These are phyloP conservation scores for Sporothrix inflata DNA, from an alignment of 2,329 filamentous ascomycete genomes.

Conservation along the genomic window DNA sequence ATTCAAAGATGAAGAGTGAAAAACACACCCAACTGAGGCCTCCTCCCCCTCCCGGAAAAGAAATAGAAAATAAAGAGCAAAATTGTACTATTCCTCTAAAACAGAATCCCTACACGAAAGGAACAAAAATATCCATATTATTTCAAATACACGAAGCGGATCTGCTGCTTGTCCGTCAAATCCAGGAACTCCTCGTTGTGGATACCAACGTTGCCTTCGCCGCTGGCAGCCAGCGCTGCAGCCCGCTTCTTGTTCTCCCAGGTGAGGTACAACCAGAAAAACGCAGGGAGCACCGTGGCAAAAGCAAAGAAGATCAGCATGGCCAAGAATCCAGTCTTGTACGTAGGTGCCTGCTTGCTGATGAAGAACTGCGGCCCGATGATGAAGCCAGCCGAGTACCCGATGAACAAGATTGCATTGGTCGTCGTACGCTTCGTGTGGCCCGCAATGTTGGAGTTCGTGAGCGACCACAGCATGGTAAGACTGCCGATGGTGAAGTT, in stretches of 20 bases:
- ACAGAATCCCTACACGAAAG: too few species aligned
- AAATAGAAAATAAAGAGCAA: too few species aligned
- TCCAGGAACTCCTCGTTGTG: constrained; percentile 32
- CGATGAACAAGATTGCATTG: constrained; percentile 56
- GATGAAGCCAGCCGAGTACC: constrained; percentile 26
- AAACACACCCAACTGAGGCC: too few species aligned
- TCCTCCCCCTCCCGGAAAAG: too few species aligned
- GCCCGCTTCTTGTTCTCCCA: not conserved
- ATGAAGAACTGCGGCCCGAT: constrained; percentile 32
- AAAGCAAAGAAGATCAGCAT: not conserved
- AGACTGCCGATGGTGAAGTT: constrained; percentile 51
- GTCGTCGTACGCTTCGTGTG: constrained; percentile 66
- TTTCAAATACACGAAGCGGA: constrained; percentile 28
- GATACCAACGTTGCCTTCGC: not conserved
- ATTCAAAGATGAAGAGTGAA: too few species aligned
- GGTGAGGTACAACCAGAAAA: not conserved
- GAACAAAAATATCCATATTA: not conserved
- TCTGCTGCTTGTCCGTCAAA: constrained; percentile 36
- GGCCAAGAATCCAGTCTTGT: not conserved
- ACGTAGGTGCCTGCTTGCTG: not conserved
- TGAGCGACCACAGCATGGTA: constrained; percentile 64
- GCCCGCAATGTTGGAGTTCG: constrained; percentile 65
- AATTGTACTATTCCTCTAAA: too few species aligned
- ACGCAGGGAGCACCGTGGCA: not conserved
- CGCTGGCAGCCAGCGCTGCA: not conserved